These are phyloP conservation scores for Annona cherimola DNA, from an alignment of 164 flowering plant species.

Conservation along the genomic window DNA sequence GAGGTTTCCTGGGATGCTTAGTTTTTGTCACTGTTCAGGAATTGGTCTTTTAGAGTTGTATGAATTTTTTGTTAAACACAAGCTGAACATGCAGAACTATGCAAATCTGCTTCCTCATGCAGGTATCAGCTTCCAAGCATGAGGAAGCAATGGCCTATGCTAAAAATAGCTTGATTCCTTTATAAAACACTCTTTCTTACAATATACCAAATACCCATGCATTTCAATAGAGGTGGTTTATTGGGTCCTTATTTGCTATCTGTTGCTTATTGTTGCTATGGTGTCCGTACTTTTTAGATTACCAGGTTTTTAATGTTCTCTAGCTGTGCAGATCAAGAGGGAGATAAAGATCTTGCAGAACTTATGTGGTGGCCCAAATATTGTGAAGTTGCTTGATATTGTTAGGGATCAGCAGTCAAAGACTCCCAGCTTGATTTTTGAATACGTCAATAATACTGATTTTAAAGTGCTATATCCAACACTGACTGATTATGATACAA, in stretches of 20 bases:
- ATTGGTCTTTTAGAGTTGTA: too few relatives aligned
- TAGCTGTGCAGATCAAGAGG: conserved; percentile 78
- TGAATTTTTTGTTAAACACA: too few relatives aligned
- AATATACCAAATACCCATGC: not conserved
- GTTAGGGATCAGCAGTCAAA: conserved; percentile 98
- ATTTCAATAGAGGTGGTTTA: not conserved
- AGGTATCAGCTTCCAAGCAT: too few relatives aligned
- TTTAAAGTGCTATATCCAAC: conserved; percentile 97
- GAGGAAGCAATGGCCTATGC: too few relatives aligned
- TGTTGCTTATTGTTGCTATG: not conserved
- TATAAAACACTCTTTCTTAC: not conserved
- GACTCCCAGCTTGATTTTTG: conserved; percentile 95
- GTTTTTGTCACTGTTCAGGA: too few relatives aligned
- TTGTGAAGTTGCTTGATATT: conserved; percentile 93
- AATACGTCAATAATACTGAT: conserved; percentile 92
- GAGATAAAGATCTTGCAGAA: conserved; percentile 94
- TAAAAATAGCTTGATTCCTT: not conserved
- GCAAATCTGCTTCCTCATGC: too few relatives aligned
- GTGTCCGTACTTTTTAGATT: not conserved
- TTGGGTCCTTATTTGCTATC: not conserved
- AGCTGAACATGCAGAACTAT: too few relatives aligned
- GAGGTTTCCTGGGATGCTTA: too few relatives aligned
- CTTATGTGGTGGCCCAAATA: conserved; percentile 95
- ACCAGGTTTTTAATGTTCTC: not conserved
- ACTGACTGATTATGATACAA: conserved; percentile 78